These are phyloP conservation scores for Auricularia cornea DNA, from an alignment of 768 basidiomycete species.

Conservation along the genomic window DNA sequence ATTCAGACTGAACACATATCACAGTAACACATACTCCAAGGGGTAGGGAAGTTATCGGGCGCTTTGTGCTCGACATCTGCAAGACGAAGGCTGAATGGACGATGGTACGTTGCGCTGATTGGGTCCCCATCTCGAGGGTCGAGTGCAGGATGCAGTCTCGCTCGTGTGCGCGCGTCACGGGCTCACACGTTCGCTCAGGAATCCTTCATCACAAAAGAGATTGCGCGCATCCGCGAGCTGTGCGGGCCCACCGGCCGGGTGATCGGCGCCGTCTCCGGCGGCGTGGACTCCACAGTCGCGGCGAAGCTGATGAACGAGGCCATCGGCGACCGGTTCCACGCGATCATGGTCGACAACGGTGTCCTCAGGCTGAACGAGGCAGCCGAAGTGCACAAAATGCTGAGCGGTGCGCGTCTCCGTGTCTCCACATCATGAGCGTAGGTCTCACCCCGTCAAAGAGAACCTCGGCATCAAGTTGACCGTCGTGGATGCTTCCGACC, in stretches of 20 bases:
- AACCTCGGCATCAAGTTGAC: slow-evolving; percentile 95
- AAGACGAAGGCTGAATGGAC: slow-evolving; percentile 80
- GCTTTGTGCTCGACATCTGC: slow-evolving; percentile 81
- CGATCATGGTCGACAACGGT: slow-evolving; percentile 99
- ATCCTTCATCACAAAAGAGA: slow-evolving; percentile 96
- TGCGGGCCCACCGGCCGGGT: slow-evolving; percentile 93
- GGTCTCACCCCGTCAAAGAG: slow-evolving; percentile 45
- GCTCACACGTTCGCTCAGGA: slow-evolving; percentile 50
- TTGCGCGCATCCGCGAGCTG: slow-evolving; percentile 84
- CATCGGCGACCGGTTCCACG: slow-evolving; percentile 97
- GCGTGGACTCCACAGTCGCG: slow-evolving; percentile 96
- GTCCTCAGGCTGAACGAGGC: slow-evolving; percentile 90
- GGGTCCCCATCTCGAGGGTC: slow-evolving; percentile 7
- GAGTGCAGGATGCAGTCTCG: no score
- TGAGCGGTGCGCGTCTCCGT: slow-evolving; percentile 22
- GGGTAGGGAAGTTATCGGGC: slow-evolving; percentile 82
- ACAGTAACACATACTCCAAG: slow-evolving; percentile 81
- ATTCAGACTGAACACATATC: not conserved
- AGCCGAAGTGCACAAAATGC: slow-evolving; percentile 84
- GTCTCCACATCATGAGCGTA: no score
- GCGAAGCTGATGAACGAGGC: slow-evolving; percentile 99
- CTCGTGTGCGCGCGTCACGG: no score
- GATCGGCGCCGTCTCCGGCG: slow-evolving; percentile 95
- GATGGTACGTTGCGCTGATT: slow-evolving; percentile 50
- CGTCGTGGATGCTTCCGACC: slow-evolving; percentile 89